Conservation (phyloP, 345 rosid genomes). For the Murraya koenigii region DNA sequence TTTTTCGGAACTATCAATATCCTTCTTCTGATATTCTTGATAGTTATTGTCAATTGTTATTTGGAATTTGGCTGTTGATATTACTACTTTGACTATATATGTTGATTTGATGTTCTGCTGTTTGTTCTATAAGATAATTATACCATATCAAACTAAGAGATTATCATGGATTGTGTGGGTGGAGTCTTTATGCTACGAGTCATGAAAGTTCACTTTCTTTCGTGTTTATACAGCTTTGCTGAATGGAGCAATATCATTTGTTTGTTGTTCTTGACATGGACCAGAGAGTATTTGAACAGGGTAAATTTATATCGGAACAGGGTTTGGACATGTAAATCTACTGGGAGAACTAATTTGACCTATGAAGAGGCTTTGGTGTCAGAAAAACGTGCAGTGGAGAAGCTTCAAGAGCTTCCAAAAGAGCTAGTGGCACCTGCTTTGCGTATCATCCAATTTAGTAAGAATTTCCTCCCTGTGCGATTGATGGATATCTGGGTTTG, state of each 20-base stretch:
- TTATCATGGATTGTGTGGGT: background rate
- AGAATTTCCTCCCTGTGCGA: slow-evolving; percentile 23
- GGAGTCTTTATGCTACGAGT: background rate
- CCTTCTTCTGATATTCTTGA: slow-evolving; percentile 37
- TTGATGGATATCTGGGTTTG: background rate
- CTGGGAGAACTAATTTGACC: slow-evolving; percentile 81
- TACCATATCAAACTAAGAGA: background rate
- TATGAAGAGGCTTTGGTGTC: slow-evolving; percentile 96
- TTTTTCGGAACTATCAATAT: slow-evolving; percentile 81
- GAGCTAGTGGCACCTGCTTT: slow-evolving; percentile 72
- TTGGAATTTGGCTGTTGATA: background rate
- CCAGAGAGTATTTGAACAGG: slow-evolving; percentile 70
- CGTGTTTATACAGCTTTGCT: background rate
- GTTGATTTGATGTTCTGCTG: background rate
- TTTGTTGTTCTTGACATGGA: slow-evolving; percentile 43
- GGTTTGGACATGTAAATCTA: slow-evolving; percentile 80
- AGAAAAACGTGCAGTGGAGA: slow-evolving; percentile 65
- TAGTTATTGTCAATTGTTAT: background rate
- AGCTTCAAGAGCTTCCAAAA: slow-evolving; percentile 71
- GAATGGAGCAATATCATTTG: slow-evolving; percentile 6
- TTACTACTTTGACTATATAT: background rate
- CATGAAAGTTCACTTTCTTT: background rate
- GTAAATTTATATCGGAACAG: slow-evolving; percentile 77
- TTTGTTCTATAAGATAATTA: background rate
- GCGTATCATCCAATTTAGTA: slow-evolving; percentile 75